A percentile compares a stretch with the other conserved stretches of the same genome.
Conservation (phyloP, 2,329 filamentous ascomycete species). For the Nannizzia gypsea region DNA sequence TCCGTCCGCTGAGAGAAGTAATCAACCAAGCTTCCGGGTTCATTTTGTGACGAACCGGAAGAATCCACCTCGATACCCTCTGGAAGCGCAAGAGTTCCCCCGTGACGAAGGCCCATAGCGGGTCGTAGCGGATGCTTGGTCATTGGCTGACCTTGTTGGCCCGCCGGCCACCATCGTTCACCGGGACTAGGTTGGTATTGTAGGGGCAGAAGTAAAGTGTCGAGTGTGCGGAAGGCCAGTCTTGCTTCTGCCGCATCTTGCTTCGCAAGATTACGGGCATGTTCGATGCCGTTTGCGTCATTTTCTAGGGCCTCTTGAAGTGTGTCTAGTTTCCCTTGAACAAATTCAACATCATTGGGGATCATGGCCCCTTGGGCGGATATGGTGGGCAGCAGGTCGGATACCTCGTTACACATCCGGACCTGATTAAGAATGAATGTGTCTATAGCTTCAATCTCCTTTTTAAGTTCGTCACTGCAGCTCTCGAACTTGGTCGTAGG, state of each 20-base stretch:
- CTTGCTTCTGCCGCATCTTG: slow-evolving; percentile 59
- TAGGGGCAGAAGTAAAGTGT: slow-evolving; percentile 59
- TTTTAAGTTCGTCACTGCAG: slow-evolving; percentile 68
- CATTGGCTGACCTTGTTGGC: slow-evolving; percentile 30
- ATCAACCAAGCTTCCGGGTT: slow-evolving; percentile 48
- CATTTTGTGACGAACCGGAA: slow-evolving; percentile 37
- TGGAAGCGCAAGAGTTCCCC: slow-evolving; percentile 36
- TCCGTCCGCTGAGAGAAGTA: slow-evolving; percentile 53
- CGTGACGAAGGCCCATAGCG: slow-evolving; percentile 24
- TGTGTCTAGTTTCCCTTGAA: slow-evolving; percentile 49
- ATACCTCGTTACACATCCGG: slow-evolving; percentile 57
- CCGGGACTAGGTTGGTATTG: slow-evolving; percentile 45
- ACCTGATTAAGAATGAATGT: slow-evolving; percentile 70
- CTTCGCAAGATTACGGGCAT: slow-evolving; percentile 46
- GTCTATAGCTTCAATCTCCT: slow-evolving; percentile 66
- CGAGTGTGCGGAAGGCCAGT: slow-evolving; percentile 59
- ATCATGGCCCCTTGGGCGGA: slow-evolving; percentile 53
- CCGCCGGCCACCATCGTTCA: slow-evolving; percentile 30
- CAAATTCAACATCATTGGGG: slow-evolving; percentile 52
- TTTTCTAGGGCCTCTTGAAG: slow-evolving; percentile 52
- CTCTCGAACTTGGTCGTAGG: slow-evolving; percentile 88
- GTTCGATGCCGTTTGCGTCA: slow-evolving; percentile 49
- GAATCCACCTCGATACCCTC: slow-evolving; percentile 34
- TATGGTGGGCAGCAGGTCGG: slow-evolving; percentile 56
- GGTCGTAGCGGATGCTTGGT: slow-evolving; percentile 28